Conservation (phyloP, 331 rosid genomes). For the Quercus phellos region DNA sequence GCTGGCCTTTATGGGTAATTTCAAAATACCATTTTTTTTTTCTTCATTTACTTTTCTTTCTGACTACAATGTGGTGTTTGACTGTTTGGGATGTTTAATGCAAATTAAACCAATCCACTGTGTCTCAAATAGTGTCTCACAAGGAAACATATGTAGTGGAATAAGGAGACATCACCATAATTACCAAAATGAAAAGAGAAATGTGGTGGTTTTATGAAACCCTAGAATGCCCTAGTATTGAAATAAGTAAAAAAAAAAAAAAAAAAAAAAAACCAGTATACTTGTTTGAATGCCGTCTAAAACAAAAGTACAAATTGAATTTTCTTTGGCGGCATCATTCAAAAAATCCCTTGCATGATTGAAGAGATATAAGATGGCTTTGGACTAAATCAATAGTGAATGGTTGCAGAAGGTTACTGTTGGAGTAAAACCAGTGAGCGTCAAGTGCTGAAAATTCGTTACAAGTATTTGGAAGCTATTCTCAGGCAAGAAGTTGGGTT, state of each 20-base stretch:
- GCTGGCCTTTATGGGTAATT: conserved; percentile 87
- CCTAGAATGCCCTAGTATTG: conserved; percentile 32
- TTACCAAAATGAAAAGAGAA: neutral
- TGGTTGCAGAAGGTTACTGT: conserved; percentile 77
- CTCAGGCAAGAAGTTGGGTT: conserved; percentile 89
- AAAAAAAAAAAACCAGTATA: neutral
- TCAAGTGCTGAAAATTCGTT: conserved; percentile 73
- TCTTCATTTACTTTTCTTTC: conserved; percentile 27
- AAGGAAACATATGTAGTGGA: neutral
- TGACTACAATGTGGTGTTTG: conserved; percentile 18
- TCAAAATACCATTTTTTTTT: neutral
- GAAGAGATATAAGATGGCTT: neutral
- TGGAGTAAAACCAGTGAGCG: conserved; percentile 99
- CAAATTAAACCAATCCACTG: conserved; percentile 3
- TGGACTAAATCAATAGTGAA: neutral
- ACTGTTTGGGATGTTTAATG: neutral
- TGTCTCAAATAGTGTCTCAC: neutral
- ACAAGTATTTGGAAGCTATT: conserved; percentile 84
- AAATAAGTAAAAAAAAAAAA: neutral
- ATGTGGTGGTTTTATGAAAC: conserved; percentile 22
- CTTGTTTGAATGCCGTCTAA: neutral
- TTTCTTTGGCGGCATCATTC: neutral
- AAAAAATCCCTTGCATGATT: neutral
- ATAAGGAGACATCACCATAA: conserved; percentile 8
- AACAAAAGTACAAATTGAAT: neutral